phyloP scores from a whole-genome alignment of 83 land plant species.

The Diphasiastrum complanatum region DNA sequence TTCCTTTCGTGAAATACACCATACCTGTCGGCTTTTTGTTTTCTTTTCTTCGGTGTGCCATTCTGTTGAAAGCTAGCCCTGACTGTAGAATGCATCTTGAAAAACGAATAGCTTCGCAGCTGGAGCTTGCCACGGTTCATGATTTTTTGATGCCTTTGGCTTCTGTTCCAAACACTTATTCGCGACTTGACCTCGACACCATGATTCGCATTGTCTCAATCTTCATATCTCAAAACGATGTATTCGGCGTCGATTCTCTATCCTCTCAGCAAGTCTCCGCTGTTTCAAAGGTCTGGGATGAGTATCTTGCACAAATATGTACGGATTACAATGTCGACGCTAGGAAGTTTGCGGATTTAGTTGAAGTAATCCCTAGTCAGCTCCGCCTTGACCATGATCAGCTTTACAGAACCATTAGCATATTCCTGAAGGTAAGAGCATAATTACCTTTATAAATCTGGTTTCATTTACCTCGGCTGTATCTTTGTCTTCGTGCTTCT shows the following conservation, averaged over 20 bases:
- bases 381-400: not conserved
- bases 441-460: not conserved
- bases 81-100: not conserved
- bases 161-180: too few relatives aligned
- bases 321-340: not conserved
- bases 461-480: not conserved
- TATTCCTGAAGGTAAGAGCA: conserved; percentile 1
- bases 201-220: conserved; percentile 2
- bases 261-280: conserved; percentile 5
- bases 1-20: conserved; percentile 35
- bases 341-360: conserved; percentile 1
- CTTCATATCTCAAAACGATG: conserved; percentile 3
- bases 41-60: conserved; percentile 9
- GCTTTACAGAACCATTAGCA: conserved; percentile 8
- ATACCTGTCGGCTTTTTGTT: conserved; percentile 17
- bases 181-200: not conserved
- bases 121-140: conserved; percentile 3
- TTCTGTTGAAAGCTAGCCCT: conserved; percentile 12
- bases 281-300: conserved; percentile 11
- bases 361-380: conserved; percentile 2
- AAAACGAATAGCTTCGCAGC: conserved; percentile 6
- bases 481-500: too few relatives aligned
- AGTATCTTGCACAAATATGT: conserved; percentile 4
- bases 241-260: not conserved
- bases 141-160: conserved; percentile 10